Evolutionary conservation across 2,329 filamentous ascomycete genomes (phyloP), one percentile per base, ranked within the genome.

Genomic region (Zopfia rhizophila): DNA sequence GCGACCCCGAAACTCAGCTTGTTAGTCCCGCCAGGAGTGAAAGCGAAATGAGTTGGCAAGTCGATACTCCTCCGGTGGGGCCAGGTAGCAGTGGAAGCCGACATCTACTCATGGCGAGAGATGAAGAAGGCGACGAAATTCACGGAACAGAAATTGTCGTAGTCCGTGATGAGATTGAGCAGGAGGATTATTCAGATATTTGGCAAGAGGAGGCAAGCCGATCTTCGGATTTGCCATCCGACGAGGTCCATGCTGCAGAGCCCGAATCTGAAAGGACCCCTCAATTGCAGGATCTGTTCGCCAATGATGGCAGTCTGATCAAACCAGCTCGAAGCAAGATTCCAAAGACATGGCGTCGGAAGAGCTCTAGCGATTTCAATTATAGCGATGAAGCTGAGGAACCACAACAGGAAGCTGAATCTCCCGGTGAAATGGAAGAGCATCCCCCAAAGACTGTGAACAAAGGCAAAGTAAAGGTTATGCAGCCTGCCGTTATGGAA

Each of bases 181-280:
- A 55, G 13, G 57, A 63, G 14, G 58, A 63, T 13, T 62, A 60
- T 22, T 65, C 62, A 13, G 76, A 79, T 41, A 69, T 79, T 16
- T 79, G 77, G 77, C 68, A 75, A 58, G 75, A 77, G 45, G 75
- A 78, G 52, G 76, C 75, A 12, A 77, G 75, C 29, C 68, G 74
- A 7, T 63, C 65, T 12, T 56, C 60, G 0, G 45, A 54, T 16
- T 51, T 48, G 21, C 40, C 56, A 4, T 45, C 55, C 1, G 58
- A 65, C n/a, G 57, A 61, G 13, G 51, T 44, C 22, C 33, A n/a
- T n/a, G n/a, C n/a, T n/a, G n/a, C 49, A 16, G 39, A 33, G 17
- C 18, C 17, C 23, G 30, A 31, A 35, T 23, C 35, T 16, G 49
- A 57, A 18, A 49, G 53, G 19, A 23, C 49, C 28, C 48, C 61